Conservation (phyloP, 345 rosid species). For the Eucalyptus shirleyi region DNA sequence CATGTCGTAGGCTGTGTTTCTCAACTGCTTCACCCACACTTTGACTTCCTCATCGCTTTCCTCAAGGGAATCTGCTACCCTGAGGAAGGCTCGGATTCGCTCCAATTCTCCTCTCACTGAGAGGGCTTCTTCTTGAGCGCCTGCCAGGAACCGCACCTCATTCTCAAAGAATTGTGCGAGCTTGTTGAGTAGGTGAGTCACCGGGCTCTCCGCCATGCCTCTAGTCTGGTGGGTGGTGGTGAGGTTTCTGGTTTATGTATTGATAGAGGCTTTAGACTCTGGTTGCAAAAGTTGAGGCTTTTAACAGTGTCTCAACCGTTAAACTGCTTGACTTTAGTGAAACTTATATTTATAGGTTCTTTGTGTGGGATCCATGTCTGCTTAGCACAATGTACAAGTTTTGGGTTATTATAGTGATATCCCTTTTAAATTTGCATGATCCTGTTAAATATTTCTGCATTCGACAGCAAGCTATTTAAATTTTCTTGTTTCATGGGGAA, state of each 20-base stretch:
- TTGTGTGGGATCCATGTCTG: background rate
- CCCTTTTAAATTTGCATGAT: background rate
- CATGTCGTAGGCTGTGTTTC: constrained; percentile 12
- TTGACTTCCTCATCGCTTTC: constrained; percentile 6
- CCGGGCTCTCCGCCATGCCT: background rate
- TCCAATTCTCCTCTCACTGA: constrained; percentile 1
- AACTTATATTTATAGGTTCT: background rate
- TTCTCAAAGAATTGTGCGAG: background rate
- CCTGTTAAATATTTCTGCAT: background rate
- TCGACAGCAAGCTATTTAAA: background rate
- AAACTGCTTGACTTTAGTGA: background rate
- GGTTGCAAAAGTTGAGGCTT: background rate
- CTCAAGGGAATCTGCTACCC: constrained; percentile 5
- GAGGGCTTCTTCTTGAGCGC: background rate
- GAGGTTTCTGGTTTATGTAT: background rate
- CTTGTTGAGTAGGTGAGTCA: background rate
- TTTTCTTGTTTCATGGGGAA: background rate
- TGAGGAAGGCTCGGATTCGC: constrained; percentile 7
- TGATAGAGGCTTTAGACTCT: background rate
- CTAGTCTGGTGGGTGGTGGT: background rate
- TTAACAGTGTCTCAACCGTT: background rate
- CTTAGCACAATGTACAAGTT: background rate
- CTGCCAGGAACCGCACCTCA: background rate
- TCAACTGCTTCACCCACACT: constrained; percentile 15
- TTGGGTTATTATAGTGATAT: background rate